Percentiles rank a stretch among this genome's conserved stretches.
phyloP scores from a whole-genome alignment of 2,329 filamentous ascomycete species.

The Phyllosticta citriasiana region DNA sequence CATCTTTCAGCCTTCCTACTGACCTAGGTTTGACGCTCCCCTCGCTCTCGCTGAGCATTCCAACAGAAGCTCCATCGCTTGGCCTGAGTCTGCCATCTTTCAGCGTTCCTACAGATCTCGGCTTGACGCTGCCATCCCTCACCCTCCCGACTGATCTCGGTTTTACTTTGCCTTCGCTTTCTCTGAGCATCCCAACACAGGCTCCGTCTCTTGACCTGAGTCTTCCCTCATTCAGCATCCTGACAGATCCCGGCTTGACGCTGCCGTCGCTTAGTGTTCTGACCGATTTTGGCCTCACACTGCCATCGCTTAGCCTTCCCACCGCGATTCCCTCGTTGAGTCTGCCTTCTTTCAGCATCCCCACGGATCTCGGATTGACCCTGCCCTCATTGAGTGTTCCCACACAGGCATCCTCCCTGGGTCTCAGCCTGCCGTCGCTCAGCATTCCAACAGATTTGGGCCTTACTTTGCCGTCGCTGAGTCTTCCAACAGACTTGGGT shows the following conservation, averaged over 20 bases:
- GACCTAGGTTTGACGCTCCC: background rate
- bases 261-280: background rate
- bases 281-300: background rate
- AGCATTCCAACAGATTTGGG: background rate
- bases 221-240: background rate
- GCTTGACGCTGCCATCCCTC: background rate
- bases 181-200: background rate
- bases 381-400: background rate
- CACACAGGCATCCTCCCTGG: background rate
- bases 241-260: background rate
- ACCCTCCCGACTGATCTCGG: background rate
- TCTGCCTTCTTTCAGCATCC: background rate
- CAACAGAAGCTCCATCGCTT: background rate
- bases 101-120: background rate
- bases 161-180: background rate
- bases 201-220: background rate
- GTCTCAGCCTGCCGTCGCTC: background rate
- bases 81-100: background rate
- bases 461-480: background rate
- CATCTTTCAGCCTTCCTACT: background rate
- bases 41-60: background rate
- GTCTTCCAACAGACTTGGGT: background rate
- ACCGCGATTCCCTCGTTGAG: background rate
- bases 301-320: background rate
- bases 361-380: background rate